These are phyloP conservation scores for Cyberlindnera nakhonratchasimensis DNA, from an alignment of 805 yeast species.

Conservation along the genomic window DNA sequence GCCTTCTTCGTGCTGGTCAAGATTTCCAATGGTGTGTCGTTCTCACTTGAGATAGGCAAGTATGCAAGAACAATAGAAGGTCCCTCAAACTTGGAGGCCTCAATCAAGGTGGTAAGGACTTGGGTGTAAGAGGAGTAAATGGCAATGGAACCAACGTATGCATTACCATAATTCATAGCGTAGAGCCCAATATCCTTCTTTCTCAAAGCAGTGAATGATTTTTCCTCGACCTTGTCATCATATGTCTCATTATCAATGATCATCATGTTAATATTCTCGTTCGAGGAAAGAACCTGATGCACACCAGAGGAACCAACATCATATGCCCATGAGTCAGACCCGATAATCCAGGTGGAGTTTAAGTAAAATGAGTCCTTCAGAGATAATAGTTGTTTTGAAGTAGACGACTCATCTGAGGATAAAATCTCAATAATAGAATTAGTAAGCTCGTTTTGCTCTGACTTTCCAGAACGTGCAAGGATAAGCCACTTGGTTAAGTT, in stretches of 20 bases:
- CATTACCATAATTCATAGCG: constrained; percentile 88
- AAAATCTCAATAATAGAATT: constrained; percentile 36
- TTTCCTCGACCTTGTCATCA: constrained; percentile 31
- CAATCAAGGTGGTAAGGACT: constrained; percentile 80
- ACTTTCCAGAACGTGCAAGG: constrained; percentile 36
- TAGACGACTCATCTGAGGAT: constrained; percentile 37
- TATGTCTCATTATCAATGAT: constrained; percentile 84
- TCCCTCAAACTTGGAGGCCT: constrained; percentile 86
- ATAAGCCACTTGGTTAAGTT: constrained; percentile 69
- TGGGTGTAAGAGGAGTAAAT: constrained; percentile 93
- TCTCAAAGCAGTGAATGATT: constrained; percentile 43
- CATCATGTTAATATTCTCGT: constrained; percentile 76
- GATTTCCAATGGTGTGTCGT: constrained; percentile 65
- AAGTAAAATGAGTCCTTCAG: constrained; percentile 43
- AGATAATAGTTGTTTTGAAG: constrained; percentile 44
- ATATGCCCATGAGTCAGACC: constrained; percentile 94
- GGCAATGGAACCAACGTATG: constrained; percentile 92
- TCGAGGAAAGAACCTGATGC: constrained; percentile 75
- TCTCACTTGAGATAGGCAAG: constrained; percentile 68
- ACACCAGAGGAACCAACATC: constrained; percentile 91
- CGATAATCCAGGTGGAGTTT: constrained; percentile 75
- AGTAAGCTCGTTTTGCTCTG: constrained; percentile 6
- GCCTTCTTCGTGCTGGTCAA: constrained; percentile 85
- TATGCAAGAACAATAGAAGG: constrained; percentile 91
- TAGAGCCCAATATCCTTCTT: constrained; percentile 92